A percentile compares a stretch with the other conserved stretches of the same genome.
Evolutionary conservation across 495 filamentous ascomycete species (phyloP).

Genomic region (Aspergillus sclerotioniger): DNA sequence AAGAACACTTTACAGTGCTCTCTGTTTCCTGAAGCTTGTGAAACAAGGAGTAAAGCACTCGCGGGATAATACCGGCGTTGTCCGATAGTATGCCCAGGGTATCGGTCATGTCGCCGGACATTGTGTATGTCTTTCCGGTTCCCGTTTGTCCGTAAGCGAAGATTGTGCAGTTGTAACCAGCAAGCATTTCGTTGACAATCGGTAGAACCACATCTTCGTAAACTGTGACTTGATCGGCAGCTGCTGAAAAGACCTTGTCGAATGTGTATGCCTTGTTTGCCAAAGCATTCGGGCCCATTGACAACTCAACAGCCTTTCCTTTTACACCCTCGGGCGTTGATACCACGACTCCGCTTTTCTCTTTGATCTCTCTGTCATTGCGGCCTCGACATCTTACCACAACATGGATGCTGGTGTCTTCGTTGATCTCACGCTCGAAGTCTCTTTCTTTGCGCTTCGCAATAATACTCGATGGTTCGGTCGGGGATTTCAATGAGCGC

Average conservation of each 20-base stretch:
- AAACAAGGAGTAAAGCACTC: slow-evolving; percentile 83
- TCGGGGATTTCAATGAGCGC: slow-evolving; percentile 38
- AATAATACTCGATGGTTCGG: slow-evolving; percentile 42
- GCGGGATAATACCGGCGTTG: slow-evolving; percentile 89
- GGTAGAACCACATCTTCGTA: slow-evolving; percentile 93
- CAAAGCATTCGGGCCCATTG: slow-evolving; percentile 87
- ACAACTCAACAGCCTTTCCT: slow-evolving; percentile 77
- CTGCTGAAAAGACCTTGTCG: slow-evolving; percentile 94
- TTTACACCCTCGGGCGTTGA: slow-evolving; percentile 75
- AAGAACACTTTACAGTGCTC: slow-evolving; percentile 92
- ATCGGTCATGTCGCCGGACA: slow-evolving; percentile 96
- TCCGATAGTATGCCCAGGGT: slow-evolving; percentile 82
- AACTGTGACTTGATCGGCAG: slow-evolving; percentile 87
- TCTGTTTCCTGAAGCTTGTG: slow-evolving; percentile 81
- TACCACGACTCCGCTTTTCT: slow-evolving; percentile 91
- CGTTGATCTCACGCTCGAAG: slow-evolving; percentile 66
- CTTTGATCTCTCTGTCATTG: slow-evolving; percentile 84
- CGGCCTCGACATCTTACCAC: slow-evolving; percentile 92
- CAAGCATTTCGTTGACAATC: slow-evolving; percentile 92
- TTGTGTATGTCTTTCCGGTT: slow-evolving; percentile 98
- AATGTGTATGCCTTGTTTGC: slow-evolving; percentile 97
- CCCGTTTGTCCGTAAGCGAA: slow-evolving; percentile 98
- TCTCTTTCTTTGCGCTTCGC: slow-evolving; percentile 81
- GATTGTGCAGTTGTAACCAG: slow-evolving; percentile 97
- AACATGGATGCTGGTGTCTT: slow-evolving; percentile 96